Conservation (phyloP, 495 filamentous ascomycete genomes). For the Chaetomidium leptoderma region DNA sequence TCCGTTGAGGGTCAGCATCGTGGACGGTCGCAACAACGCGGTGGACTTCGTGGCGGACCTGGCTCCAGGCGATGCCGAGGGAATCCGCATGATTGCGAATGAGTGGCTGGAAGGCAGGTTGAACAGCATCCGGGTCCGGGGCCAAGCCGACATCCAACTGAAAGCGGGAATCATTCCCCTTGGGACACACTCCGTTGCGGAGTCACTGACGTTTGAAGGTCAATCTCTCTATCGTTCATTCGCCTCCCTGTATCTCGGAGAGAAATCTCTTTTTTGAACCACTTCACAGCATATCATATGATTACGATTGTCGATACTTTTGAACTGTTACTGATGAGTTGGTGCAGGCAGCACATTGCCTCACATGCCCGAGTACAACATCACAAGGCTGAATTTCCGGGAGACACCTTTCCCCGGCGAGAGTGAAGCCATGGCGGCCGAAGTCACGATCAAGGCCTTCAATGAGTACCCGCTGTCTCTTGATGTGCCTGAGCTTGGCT, state of each 20-base stretch:
- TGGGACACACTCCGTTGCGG: slow-evolving; percentile 64
- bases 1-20: slow-evolving; percentile 64
- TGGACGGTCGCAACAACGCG: slow-evolving; percentile 68
- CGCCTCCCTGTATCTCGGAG: slow-evolving; percentile 48
- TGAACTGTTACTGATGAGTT: slow-evolving; percentile 28
- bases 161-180: slow-evolving; percentile 74
- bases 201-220: slow-evolving; percentile 78
- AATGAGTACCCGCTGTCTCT: slow-evolving; percentile 74
- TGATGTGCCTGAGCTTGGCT: slow-evolving; percentile 70
- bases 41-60: slow-evolving; percentile 77
- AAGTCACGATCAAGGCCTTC: slow-evolving; percentile 62
- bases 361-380: slow-evolving; percentile 67
- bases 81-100: slow-evolving; percentile 72
- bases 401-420: slow-evolving; percentile 54
- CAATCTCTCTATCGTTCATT: slow-evolving; percentile 57
- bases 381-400: slow-evolving; percentile 68
- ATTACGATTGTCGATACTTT: not conserved
- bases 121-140: slow-evolving; percentile 60
- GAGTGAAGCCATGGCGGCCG: slow-evolving; percentile 65
- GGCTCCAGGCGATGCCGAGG: slow-evolving; percentile 68
- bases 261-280: slow-evolving; percentile 42
- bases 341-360: slow-evolving; percentile 64
- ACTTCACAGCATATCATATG: slow-evolving; percentile 1
- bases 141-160: slow-evolving; percentile 62
- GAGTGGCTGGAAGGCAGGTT: slow-evolving; percentile 83